Evolutionary conservation across 2,329 filamentous ascomycete genomes (phyloP), one percentile per base, ranked within the genome.

Genomic region (Alternaria hordeiaustralica): DNA sequence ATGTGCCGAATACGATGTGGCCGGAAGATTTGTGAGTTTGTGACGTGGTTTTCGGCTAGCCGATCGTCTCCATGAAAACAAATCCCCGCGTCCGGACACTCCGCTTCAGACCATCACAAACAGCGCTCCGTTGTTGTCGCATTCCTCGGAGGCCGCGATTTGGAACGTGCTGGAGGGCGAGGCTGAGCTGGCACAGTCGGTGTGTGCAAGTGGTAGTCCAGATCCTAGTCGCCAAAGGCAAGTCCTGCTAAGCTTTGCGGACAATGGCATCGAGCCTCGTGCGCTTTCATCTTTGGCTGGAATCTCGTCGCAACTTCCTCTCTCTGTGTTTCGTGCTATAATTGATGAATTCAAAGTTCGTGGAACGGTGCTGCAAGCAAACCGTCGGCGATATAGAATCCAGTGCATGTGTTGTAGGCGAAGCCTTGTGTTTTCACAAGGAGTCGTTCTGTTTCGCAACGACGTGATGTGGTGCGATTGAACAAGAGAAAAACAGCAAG

Each of bases 1-100:
- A 41, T 41, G n/a, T 41, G 36, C 33, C 53, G 53, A 55, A 55
- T 55, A 55, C 53, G 53, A 45, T 36, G 26, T 45, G n/a, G 7
- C 23, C 15, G 23, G 53, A 15, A 55, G 53, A 36, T 45, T 23
- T 45, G 49, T 55, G 36, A 13, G 36, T 55, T 41, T 44, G 23
- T 55, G 53, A 55, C 53, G 53, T 55, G 23, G 10, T 55, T 21
- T 28, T 51, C 49, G 49, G 20, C 49, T 18, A 33, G 49, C 49
- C 12, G 26, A 15, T 21, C 18, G 18, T 20, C 47, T 41, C 11
- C 47, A 33, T 20, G 26, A 33, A 21, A 33, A 33, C 30, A 23
- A 30, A 15, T 36, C 18, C 15, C 26, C 47, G 26, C 18, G n/a
- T n/a, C 12, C 26, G 47, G 47, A 25, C 26, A 7, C 47, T 33